phyloP scores from a whole-genome alignment of 164 flowering plant species.

The Annona cherimola region DNA sequence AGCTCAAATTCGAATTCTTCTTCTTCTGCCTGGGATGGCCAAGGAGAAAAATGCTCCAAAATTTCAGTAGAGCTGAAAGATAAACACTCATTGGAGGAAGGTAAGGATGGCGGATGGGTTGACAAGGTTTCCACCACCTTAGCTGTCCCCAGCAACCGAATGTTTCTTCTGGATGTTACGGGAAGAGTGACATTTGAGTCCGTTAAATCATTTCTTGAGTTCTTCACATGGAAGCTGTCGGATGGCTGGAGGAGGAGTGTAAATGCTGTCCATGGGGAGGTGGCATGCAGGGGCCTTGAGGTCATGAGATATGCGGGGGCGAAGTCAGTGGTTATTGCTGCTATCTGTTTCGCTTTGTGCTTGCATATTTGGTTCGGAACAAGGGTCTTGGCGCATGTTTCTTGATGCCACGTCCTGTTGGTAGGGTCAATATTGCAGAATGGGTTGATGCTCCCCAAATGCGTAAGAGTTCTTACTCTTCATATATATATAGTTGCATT shows the following conservation, averaged over 20 bases:
- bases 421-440: not conserved
- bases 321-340: constrained; percentile 60
- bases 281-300: constrained; percentile 52
- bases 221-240: constrained; percentile 45
- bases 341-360: constrained; percentile 67
- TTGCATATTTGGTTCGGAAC: constrained; percentile 55
- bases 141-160: constrained; percentile 77
- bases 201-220: constrained; percentile 59
- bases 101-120: constrained; percentile 50
- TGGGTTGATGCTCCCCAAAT: not conserved
- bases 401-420: constrained; percentile 40
- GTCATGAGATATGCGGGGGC: constrained; percentile 60
- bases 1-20: constrained; percentile 16
- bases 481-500: not conserved
- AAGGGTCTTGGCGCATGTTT: constrained; percentile 33
- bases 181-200: constrained; percentile 94
- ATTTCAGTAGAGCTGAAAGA: not conserved
- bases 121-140: constrained; percentile 59
- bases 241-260: constrained; percentile 54
- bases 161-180: constrained; percentile 78
- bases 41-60: constrained; percentile 2
- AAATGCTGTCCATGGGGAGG: constrained; percentile 43
- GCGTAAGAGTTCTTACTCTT: not conserved
- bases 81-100: constrained; percentile 13
- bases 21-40: constrained; percentile 15